Base-by-base conservation (phyloP, 192 early-diverging fungal genomes). In the Kappamyces sp. region DNA sequence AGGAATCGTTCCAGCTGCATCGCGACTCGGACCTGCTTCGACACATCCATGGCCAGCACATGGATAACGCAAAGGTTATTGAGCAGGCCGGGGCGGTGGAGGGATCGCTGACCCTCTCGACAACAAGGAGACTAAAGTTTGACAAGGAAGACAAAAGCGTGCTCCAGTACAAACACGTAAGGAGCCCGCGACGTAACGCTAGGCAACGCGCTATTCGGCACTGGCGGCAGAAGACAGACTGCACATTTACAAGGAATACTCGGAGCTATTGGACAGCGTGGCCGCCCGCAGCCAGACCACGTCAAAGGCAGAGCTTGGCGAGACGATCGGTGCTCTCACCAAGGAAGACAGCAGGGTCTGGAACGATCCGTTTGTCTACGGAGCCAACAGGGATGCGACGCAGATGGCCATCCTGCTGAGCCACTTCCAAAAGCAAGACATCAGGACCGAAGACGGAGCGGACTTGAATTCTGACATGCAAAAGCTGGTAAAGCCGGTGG, bases 371-470 rank as follows among this genome's bases (percentile, higher is more conserved):
- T 59, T 59, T 59, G 46, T 39, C 32, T 39, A 48, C 9, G 57
- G 57, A 5, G 7, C 4, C 3, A 44, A 59, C 32, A 59, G 44
- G 38, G 57, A 59, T 46, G 40, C 32, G 2, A 59, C 57, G 3
- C 57, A 59, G 13, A 33, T 59, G n/a, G 57, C 38, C 3, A 59
- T 59, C 33, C 31, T 59, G 4, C 33, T 59, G 3, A 35, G 48
- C 7, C 39, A 59, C 1, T 13, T 59, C 44, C 34, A 38, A 10
- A 40, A 59, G 1, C 44, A 59, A n/a, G 54, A 57, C 38, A 12
- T 57, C 5, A 23, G 23, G 23, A 23, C 23, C 23, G 23, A 23
- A 23, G 23, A 23, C 23, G 23, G 23, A 23, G 23, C 23, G 23
- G 23, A 23, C 23, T 23, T 23, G 23, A 23, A 23, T 23, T 23